Percentiles rank a stretch among this genome's conserved stretches.
phyloP scores from a whole-genome alignment of 2,329 filamentous ascomycete genomes.

The Teratosphaeria gauchensis region DNA sequence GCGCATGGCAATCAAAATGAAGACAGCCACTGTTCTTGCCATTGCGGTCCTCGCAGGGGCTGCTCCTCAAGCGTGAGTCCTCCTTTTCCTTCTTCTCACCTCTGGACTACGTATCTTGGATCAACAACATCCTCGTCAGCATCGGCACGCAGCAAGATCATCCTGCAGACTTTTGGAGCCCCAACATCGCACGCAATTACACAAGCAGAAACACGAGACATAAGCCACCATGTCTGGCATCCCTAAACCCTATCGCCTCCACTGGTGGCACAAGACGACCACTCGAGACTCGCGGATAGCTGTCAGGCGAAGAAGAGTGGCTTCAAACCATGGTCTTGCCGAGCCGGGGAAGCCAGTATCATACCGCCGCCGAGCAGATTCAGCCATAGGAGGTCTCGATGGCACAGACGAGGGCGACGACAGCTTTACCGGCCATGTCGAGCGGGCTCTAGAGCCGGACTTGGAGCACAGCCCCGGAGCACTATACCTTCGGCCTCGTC shows the following conservation, averaged over 20 bases:
- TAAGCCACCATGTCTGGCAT: neutral
- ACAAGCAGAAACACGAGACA: neutral
- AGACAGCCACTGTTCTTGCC: constrained; percentile 2
- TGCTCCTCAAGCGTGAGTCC: neutral
- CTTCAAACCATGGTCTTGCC: neutral
- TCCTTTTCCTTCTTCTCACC: neutral
- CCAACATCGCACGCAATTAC: neutral
- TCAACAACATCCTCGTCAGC: neutral
- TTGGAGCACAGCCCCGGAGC: neutral
- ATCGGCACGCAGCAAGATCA: neutral
- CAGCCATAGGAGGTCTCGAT: neutral
- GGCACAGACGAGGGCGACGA: neutral
- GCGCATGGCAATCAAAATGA: constrained; percentile 7
- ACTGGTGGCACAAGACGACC: neutral
- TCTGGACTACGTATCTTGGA: neutral
- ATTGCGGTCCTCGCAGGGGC: constrained; percentile 7
- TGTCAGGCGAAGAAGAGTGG: neutral
- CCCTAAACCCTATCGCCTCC: neutral
- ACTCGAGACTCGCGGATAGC: neutral
- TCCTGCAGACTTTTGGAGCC: neutral
- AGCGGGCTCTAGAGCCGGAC: neutral
- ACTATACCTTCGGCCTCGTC: neutral
- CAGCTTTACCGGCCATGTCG: neutral
- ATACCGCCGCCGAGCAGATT: neutral
- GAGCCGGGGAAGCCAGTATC: neutral